These are phyloP conservation scores for Fistulifera pelliculosa DNA, from an alignment of 108 stramenopile species.

Conservation along the genomic window DNA sequence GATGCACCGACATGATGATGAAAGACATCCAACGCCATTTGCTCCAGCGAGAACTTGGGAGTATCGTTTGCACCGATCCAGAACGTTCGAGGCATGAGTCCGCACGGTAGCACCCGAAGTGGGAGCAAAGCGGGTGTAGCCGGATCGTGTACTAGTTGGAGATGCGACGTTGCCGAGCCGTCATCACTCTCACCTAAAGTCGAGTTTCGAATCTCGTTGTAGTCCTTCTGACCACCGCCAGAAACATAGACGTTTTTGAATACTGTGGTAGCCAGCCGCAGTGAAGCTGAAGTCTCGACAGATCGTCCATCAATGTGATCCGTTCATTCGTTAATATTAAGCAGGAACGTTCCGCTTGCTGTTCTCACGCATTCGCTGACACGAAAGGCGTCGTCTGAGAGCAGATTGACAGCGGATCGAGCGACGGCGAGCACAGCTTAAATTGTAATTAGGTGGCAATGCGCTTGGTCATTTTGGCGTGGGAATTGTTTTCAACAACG, in stretches of 20 bases:
- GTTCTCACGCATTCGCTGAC: too few relatives aligned
- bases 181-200: too few relatives aligned
- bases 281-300: slow-evolving; percentile 62
- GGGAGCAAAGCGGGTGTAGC: too few relatives aligned
- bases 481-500: too few relatives aligned
- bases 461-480: too few relatives aligned
- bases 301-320: slow-evolving; percentile 20
- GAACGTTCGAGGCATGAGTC: slow-evolving; percentile 67
- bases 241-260: slow-evolving; percentile 39
- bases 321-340: too few relatives aligned
- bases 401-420: too few relatives aligned
- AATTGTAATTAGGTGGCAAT: too few relatives aligned
- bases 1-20: slow-evolving; percentile 35
- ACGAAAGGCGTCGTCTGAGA: too few relatives aligned
- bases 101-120: slow-evolving; percentile 4
- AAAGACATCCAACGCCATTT: slow-evolving; percentile 64
- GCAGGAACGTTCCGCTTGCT: too few relatives aligned
- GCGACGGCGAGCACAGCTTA: too few relatives aligned
- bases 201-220: slow-evolving; percentile 44
- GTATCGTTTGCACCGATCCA: slow-evolving; percentile 45
- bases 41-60: slow-evolving; percentile 59
- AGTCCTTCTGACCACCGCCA: slow-evolving; percentile 62
- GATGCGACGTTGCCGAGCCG: slow-evolving; percentile 55
- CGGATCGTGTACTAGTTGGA: not conserved
- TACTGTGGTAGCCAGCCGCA: slow-evolving; percentile 24